Base-by-base conservation (phyloP, 306 rosid genomes). In the Urtica urens region DNA sequence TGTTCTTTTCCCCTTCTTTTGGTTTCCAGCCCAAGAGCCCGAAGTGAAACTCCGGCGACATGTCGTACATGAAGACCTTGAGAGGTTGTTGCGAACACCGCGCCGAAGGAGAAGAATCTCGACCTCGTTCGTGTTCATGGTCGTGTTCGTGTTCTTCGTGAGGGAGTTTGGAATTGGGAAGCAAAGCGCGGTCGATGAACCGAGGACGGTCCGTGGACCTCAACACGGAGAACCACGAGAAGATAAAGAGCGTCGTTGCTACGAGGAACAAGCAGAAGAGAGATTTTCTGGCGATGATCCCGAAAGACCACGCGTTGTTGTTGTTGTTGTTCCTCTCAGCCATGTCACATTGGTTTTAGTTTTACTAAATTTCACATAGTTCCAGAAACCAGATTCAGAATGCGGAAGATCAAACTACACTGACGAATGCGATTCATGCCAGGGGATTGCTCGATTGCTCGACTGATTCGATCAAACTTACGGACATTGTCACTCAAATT, bases 21-120 rank as follows among this genome's bases (percentile, higher is more conserved):
- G 69, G 55, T 53, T 71, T 65, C 93, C 87, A 81, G 58, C 66
- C 78, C 46, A 81, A 38, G 1, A 78, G 83, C 14, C 93, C 82
- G 47, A 85, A 85, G 59, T 85, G 95, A 47, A 81, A 85, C 51
- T 78, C 70, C 0, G 80, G 47, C 26, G 84, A 65, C 27, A 85
- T 76, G 54, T 85, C 93, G 45, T 85, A 78, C 87, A 85, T 78
- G 64, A 78, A 85, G 44, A 78, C 71, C 68, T 57, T 81, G 17
- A 85, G 75, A n/a, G 41, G 46, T 53, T 64, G 19, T 58, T 60
- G 27, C 19, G 46, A 27, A n/a, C n/a, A n/a, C n/a, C n/a, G n/a
- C n/a, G n/a, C n/a, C n/a, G 54, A 37, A 30, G 49, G 35, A 19
- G 64, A 29, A 39, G 58, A 34, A 13, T 24, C 22, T 27, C 30